Conservation (phyloP, 2,329 filamentous ascomycete species). For the Talaromyces sp. region DNA sequence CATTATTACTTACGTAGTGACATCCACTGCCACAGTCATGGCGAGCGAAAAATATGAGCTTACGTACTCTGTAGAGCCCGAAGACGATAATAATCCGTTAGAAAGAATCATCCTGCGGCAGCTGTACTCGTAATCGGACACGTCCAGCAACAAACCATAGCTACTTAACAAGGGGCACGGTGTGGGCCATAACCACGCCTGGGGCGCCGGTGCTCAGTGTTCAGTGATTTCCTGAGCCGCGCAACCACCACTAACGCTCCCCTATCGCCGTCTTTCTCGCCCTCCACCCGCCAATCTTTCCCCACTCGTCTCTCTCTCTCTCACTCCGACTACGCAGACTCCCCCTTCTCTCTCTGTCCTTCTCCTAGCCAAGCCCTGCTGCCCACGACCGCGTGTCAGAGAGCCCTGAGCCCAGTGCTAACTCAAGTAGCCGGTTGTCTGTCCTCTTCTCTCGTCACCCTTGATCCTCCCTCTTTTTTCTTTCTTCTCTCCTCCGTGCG, state of each 20-base stretch:
- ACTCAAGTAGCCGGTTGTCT: neutral
- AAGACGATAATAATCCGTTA: no score
- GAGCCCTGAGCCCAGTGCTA: neutral
- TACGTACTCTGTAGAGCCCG: no score
- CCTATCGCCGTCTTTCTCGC: neutral
- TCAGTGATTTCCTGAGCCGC: neutral
- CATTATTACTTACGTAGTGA: no score
- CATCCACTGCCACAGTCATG: no score
- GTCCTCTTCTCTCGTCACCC: neutral
- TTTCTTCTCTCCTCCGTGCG: neutral
- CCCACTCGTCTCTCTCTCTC: neutral
- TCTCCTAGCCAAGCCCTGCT: neutral
- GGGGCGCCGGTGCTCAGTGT: no score
- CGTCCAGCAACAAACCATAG: no score
- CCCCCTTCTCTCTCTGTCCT: neutral
- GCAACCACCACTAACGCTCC: neutral
- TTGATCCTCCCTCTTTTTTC: neutral
- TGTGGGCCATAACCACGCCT: no score
- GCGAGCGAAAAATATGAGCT: no score
- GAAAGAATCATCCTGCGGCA: no score
- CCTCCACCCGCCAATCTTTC: neutral
- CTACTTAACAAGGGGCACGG: no score
- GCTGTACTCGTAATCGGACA: no score
- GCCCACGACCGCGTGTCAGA: neutral
- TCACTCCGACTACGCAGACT: no score